Base-by-base conservation (phyloP, 2,329 filamentous ascomycete species). In the Aspergillus sp. region DNA sequence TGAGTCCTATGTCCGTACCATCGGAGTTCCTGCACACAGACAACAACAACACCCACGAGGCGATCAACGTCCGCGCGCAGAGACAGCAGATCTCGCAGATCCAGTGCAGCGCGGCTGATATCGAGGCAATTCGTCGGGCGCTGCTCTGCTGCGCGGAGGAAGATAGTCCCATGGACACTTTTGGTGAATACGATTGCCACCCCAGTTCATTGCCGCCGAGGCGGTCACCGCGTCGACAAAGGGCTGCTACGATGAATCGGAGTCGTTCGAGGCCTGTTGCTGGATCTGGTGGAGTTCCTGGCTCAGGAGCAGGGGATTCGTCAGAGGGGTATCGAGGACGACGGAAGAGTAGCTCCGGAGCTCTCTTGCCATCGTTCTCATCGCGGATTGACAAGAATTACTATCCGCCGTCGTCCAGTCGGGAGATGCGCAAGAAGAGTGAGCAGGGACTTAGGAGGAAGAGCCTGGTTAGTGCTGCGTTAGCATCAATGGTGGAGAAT, bases 1-100 rank as follows among this genome's bases (percentile, higher is more conserved):
- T 60, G n/a, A 63, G 57, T 19, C 61, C 64, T 1, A 65, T 63
- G 0, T 66, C 58, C 19, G 57, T 57, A 3, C 64, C 63, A 2
- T 47, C 53, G 3, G 61, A 66, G 37, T 53, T 58, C 43, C 47
- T 47, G 6, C 41, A 45, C 23, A 45, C 57, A 44, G 50, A 53
- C 49, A 32, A 41, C 17, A 38, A 2, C 41, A 25, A 10, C 13
- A 42, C 25, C 15, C 44, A 13, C 27, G 41, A 35, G 25, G 41
- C 20, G 13, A 27, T 7, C 17, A 54, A 56, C 43, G 49, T 70
- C 32, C 69, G 69, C 32, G 48, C 56, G 17, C 68, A 68, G 43
- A 61, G 69, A 12, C 68, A 72, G 47, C 64, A 66, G 4, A 64
- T 72, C 48, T 68, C 68, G 17, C 62, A 66, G 37, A 49, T 71